Base-by-base conservation (phyloP, 108 stramenopile species). In the Cyclotella distinguenda region DNA sequence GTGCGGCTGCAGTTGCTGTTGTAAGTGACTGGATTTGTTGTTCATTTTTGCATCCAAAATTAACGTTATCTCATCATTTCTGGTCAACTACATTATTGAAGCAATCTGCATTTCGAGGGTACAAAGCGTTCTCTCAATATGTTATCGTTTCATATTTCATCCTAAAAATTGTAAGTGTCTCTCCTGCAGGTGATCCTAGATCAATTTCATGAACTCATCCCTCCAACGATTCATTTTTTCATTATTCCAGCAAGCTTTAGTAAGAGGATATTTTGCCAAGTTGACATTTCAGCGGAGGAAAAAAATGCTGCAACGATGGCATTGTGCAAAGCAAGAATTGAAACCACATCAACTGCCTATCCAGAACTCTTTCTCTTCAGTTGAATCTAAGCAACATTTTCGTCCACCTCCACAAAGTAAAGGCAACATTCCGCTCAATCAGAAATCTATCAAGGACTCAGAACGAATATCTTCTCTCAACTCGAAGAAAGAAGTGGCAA, bases 81-180 rank as follows among this genome's bases (percentile, higher is more conserved):
- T 42, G 39, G 12, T 30, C 27, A 27, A 27, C 18, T 5, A n/a
- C 5, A 3, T 30, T 33, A 15, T 39, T 15, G 9, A 25, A 58
- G 56, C 55, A 60, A 57, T 50, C 56, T 11, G 36, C 56, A 30
- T 70, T 60, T 26, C 42, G 68, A 50, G 68, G 68, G 40, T 70
- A 50, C 50, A 36, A 40, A 53, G 59, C 38, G 6, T 70, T 62
- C 28, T 51, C 50, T n/a, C 48, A 51, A 23, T 70, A 54, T 55
- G 70, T 70, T 10, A 61, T 62, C 1, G 27, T 62, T 16, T 53
- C 42, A 27, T 70, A 70, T 35, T 61, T 62, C 43, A 62, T 70
- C 15, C 31, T 62, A 15, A 53, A 34, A 50, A 58, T 59, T 44
- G 55, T 36, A 56, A 53, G 38, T 45, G 0, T 38, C 25, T 32